phyloP scores from a whole-genome alignment of 441 rosid genomes.

The Aquilaria agallochum region DNA sequence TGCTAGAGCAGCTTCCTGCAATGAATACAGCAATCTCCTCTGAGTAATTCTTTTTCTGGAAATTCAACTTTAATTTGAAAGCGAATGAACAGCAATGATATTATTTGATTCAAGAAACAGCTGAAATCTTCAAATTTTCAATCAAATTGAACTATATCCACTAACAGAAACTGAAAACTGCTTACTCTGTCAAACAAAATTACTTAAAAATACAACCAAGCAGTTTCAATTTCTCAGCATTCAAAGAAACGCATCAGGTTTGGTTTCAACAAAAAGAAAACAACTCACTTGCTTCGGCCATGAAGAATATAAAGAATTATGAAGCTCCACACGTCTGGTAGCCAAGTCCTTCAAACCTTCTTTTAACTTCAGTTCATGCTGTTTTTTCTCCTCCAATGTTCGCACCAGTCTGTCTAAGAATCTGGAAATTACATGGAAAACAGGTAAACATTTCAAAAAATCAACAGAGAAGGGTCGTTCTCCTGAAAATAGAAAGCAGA shows the following conservation, averaged over 20 bases:
- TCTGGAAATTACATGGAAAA: constrained; percentile 37
- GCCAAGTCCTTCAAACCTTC: constrained; percentile 83
- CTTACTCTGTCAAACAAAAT: neutral
- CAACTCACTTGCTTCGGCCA: constrained; percentile 90
- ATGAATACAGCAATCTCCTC: constrained; percentile 14
- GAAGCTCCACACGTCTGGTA: constrained; percentile 85
- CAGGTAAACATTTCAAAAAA: constrained; percentile 5
- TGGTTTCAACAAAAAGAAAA: constrained; percentile 7
- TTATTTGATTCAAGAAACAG: too few relatives aligned
- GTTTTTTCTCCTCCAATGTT: constrained; percentile 83
- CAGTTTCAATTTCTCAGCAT: too few relatives aligned
- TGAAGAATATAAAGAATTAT: constrained; percentile 77
- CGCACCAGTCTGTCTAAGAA: constrained; percentile 86
- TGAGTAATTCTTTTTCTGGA: neutral
- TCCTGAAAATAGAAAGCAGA: too few relatives aligned
- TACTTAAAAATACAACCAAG: too few relatives aligned
- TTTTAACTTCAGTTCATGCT: constrained; percentile 75
- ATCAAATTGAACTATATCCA: neutral
- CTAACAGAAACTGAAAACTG: neutral
- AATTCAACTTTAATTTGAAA: constrained; percentile 6
- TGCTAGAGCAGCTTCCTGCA: constrained; percentile 76
- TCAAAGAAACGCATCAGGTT: neutral
- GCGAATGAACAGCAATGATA: too few relatives aligned
- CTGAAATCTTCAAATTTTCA: too few relatives aligned
- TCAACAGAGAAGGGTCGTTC: neutral